Evolutionary conservation across 106 monocot genomes (phyloP).

Genomic region (Dioscorea dumetorum): DNA sequence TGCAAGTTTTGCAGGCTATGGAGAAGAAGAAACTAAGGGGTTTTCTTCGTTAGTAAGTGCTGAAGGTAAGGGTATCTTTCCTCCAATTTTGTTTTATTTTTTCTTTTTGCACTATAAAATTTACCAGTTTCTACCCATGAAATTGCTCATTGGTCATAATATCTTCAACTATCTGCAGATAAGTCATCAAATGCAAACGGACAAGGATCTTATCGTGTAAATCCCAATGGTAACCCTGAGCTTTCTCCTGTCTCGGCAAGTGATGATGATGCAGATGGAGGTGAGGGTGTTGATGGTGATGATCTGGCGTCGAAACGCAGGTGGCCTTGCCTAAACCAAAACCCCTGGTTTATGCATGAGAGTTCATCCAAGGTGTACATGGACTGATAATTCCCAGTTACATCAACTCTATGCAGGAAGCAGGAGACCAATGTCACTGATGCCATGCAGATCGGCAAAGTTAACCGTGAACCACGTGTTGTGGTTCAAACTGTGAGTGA

Average conservation of each 20-base stretch:
- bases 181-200: constrained; percentile 30
- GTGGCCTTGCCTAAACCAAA: constrained; percentile 15
- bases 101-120: no score
- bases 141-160: no score
- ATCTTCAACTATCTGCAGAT: constrained; percentile 19
- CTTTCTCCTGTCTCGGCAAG: constrained; percentile 43
- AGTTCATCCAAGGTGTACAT: no score
- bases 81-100: no score
- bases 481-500: constrained; percentile 99
- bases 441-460: constrained; percentile 43
- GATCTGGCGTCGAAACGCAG: constrained; percentile 90
- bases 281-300: constrained; percentile 51
- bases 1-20: constrained; percentile 34
- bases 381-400: no score
- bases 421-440: constrained; percentile 43
- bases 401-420: constrained; percentile 39
- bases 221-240: constrained; percentile 38
- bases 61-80: no score
- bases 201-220: constrained; percentile 11
- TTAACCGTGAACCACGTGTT: constrained; percentile 84
- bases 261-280: constrained; percentile 60
- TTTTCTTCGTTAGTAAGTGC: no score
- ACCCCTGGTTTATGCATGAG: no score
- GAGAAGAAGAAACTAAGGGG: constrained; percentile 41
- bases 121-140: no score